Conservation (phyloP, 1,139 yeast species). For the Yamadazyma songkhlaensis region DNA sequence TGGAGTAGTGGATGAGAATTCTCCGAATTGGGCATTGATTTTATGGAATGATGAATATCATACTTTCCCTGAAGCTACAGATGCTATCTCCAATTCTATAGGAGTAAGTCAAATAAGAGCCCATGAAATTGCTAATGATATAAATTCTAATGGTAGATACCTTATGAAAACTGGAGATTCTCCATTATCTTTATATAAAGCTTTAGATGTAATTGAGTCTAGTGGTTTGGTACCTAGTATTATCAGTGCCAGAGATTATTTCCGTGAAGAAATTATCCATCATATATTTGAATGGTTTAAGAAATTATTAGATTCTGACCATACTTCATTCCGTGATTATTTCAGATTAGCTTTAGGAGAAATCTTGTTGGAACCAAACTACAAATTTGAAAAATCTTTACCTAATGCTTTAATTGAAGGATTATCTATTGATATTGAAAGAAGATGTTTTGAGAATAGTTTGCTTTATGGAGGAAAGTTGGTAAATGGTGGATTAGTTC, state of each 20-base stretch:
- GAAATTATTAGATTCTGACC: slow-evolving; percentile 32
- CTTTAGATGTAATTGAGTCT: slow-evolving; percentile 35
- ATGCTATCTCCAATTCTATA: slow-evolving; percentile 38
- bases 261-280: slow-evolving; percentile 45
- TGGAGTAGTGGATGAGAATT: slow-evolving; percentile 25
- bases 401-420: slow-evolving; percentile 21
- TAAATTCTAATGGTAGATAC: slow-evolving; percentile 33
- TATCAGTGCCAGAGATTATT: slow-evolving; percentile 43
- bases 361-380: slow-evolving; percentile 28
- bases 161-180: slow-evolving; percentile 21
- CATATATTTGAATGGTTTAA: slow-evolving; percentile 50
- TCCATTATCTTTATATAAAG: slow-evolving; percentile 19
- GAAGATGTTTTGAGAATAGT: slow-evolving; percentile 30
- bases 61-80: slow-evolving; percentile 47
- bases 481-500: slow-evolving; percentile 21
- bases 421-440: slow-evolving; percentile 15
- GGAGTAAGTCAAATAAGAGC: no score
- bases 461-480: slow-evolving; percentile 26
- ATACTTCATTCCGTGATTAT: slow-evolving; percentile 23
- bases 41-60: slow-evolving; percentile 79
- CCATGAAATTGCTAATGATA: slow-evolving; percentile 29
- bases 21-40: slow-evolving; percentile 42
- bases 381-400: slow-evolving; percentile 23
- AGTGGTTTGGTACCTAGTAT: slow-evolving; percentile 60
- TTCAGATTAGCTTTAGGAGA: slow-evolving; percentile 23